Conservation (phyloP, 2,329 filamentous ascomycete genomes). For the Diaporthe destruens region DNA sequence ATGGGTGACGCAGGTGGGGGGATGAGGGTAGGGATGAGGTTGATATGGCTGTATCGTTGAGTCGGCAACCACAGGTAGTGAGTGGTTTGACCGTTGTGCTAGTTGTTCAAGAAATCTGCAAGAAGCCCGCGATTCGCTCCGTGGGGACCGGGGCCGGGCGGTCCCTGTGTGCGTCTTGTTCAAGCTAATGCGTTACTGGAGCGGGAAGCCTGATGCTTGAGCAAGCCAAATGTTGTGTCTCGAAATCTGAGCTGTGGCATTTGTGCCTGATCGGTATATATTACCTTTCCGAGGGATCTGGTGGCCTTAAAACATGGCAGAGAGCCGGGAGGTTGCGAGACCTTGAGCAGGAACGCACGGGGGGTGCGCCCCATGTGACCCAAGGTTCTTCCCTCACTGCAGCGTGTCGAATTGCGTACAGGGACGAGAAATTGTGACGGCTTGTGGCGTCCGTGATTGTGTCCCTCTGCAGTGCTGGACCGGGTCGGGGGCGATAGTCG, state of each 20-base stretch:
- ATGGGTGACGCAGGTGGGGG: background rate
- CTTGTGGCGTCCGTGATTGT: slow-evolving; percentile 26
- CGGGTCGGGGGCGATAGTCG: background rate
- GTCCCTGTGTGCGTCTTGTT: background rate
- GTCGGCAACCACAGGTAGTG: slow-evolving; percentile 29
- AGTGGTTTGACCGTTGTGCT: background rate
- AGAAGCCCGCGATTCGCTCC: slow-evolving; percentile 22
- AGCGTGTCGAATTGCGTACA: slow-evolving; percentile 9
- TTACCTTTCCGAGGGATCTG: slow-evolving; percentile 8
- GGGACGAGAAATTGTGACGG: slow-evolving; percentile 6
- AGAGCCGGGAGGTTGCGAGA: slow-evolving; percentile 18
- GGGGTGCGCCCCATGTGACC: slow-evolving; percentile 19
- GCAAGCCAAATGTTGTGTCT: background rate
- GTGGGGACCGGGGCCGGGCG: background rate
- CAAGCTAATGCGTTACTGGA: background rate
- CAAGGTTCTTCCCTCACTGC: background rate
- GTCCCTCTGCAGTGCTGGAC: background rate
- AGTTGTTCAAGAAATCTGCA: slow-evolving; percentile 30
- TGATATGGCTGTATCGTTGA: slow-evolving; percentile 25
- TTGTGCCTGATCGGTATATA: slow-evolving; percentile 4
- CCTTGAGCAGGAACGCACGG: slow-evolving; percentile 13
- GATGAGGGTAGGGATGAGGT: slow-evolving; percentile 20
- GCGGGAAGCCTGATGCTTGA: background rate
- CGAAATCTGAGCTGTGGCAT: background rate
- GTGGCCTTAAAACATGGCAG: slow-evolving; percentile 2